These are phyloP conservation scores for Arthrinium puccinioides DNA, from an alignment of 2,329 filamentous ascomycete genomes.

Conservation along the genomic window DNA sequence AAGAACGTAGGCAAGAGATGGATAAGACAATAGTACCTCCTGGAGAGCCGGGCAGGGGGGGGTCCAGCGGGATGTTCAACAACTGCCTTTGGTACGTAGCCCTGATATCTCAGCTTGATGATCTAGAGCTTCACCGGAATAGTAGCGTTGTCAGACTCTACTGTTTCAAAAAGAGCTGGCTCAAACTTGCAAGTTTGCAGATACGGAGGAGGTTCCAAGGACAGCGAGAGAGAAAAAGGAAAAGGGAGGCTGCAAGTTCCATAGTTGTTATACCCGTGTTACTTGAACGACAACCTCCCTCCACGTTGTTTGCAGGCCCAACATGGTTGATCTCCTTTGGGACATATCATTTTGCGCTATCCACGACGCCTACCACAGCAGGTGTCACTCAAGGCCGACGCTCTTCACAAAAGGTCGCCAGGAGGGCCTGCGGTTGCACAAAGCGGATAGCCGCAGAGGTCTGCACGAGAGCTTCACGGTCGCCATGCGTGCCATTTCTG, in stretches of 20 bases:
- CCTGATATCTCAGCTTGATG: constrained; percentile 17
- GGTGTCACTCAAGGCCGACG: too few species aligned
- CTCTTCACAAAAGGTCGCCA: too few species aligned
- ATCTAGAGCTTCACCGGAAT: constrained; percentile 18
- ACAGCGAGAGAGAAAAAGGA: background rate
- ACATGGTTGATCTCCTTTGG: too few species aligned
- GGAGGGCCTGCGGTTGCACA: too few species aligned
- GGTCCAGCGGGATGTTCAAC: constrained; percentile 9
- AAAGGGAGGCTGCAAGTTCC: constrained; percentile 21
- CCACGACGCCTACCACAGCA: too few species aligned
- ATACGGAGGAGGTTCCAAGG: constrained; percentile 5
- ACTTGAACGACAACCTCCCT: too few species aligned
- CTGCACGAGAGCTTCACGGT: too few species aligned
- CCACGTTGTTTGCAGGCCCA: too few species aligned
- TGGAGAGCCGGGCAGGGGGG: constrained; percentile 10
- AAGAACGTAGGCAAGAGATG: constrained; percentile 11
- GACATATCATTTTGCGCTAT: too few species aligned
- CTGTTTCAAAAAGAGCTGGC: constrained; percentile 23
- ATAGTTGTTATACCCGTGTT: constrained; percentile 27
- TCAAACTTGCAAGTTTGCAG: constrained; percentile 20
- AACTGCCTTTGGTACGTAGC: constrained; percentile 17
- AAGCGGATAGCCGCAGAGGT: too few species aligned
- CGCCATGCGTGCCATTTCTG: too few species aligned
- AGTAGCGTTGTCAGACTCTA: constrained; percentile 23
- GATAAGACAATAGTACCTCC: constrained; percentile 8